These are phyloP conservation scores for Calonectria fujianensis DNA, from an alignment of 2,329 filamentous ascomycete genomes.

Conservation along the genomic window DNA sequence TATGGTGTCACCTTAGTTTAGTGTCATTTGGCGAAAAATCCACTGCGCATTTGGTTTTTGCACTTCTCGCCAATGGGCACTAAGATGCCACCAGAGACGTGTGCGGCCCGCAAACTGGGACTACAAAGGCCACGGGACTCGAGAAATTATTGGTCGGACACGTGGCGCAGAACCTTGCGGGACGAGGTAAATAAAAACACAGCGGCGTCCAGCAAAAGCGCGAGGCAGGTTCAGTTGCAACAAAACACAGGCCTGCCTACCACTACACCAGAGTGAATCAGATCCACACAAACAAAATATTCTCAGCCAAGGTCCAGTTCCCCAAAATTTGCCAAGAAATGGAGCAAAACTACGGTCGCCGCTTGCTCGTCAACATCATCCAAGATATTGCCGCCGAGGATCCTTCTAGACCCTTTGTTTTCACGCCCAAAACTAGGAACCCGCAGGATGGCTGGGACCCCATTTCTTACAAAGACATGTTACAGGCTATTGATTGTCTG, in stretches of 20 bases:
- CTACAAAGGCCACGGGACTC: neutral
- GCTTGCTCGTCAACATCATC: constrained; percentile 22
- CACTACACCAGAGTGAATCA: neutral
- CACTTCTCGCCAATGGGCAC: too few species aligned
- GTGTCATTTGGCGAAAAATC: too few species aligned
- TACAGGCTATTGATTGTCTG: constrained; percentile 6
- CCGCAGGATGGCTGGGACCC: constrained; percentile 18
- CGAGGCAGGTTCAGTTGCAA: neutral
- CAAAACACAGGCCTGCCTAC: neutral
- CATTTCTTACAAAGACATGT: constrained; percentile 1
- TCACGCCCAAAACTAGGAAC: neutral
- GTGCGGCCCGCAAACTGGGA: neutral
- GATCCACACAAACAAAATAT: neutral
- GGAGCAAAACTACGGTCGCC: neutral
- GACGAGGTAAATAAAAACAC: neutral
- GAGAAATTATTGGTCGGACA: neutral
- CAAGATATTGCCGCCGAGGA: constrained; percentile 8
- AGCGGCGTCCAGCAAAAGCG: neutral
- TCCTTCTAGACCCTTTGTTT: constrained; percentile 17
- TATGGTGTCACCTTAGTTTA: too few species aligned
- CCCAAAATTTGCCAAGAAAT: neutral
- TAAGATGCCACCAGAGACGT: neutral
- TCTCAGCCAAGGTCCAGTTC: neutral
- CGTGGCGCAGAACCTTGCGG: neutral
- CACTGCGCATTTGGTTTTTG: too few species aligned